phyloP scores from a whole-genome alignment of 2,329 filamentous ascomycete genomes.

The Neoscytalidium dimidiatum region DNA sequence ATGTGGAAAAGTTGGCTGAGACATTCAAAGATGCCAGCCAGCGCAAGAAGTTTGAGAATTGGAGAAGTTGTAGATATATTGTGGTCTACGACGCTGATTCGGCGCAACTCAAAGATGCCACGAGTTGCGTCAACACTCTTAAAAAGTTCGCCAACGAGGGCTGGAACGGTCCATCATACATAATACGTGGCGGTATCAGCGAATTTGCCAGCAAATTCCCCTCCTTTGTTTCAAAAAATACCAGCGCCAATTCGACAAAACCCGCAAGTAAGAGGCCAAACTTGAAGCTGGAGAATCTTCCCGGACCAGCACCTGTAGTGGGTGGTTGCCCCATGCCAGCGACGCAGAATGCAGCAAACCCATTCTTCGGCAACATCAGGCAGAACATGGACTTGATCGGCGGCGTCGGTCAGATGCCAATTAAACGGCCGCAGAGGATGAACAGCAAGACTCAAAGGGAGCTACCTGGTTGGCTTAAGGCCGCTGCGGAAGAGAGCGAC shows the following conservation, averaged over 20 bases:
- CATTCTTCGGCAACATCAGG: conserved; percentile 94
- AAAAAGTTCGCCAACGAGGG: conserved; percentile 90
- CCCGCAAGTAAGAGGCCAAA: conserved; percentile 9
- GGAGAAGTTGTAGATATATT: conserved; percentile 73
- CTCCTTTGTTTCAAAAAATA: conserved; percentile 27
- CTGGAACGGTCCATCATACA: conserved; percentile 71
- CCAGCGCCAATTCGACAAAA: background rate
- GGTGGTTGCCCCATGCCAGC: conserved; percentile 83
- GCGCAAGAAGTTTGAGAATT: conserved; percentile 71
- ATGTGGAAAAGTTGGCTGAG: conserved; percentile 80
- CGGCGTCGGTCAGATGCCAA: conserved; percentile 78
- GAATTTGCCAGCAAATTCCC: conserved; percentile 71
- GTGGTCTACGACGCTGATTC: conserved; percentile 86
- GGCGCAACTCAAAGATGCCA: conserved; percentile 75
- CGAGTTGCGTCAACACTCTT: conserved; percentile 79
- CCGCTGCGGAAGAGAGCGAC: conserved; percentile 66
- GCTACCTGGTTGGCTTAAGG: conserved; percentile 76
- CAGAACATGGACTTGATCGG: conserved; percentile 95
- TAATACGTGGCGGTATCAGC: conserved; percentile 80
- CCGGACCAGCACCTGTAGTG: conserved; percentile 70
- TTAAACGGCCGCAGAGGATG: conserved; percentile 60
- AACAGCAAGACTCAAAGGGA: conserved; percentile 49
- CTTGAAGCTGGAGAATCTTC: conserved; percentile 52
- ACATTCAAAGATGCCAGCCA: conserved; percentile 77
- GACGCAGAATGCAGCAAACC: conserved; percentile 69